Percentiles rank a stretch among this genome's conserved stretches.
These are phyloP conservation scores for Globisporangium paroecandrum DNA, from an alignment of 352 stramenopile species.

Conservation along the genomic window DNA sequence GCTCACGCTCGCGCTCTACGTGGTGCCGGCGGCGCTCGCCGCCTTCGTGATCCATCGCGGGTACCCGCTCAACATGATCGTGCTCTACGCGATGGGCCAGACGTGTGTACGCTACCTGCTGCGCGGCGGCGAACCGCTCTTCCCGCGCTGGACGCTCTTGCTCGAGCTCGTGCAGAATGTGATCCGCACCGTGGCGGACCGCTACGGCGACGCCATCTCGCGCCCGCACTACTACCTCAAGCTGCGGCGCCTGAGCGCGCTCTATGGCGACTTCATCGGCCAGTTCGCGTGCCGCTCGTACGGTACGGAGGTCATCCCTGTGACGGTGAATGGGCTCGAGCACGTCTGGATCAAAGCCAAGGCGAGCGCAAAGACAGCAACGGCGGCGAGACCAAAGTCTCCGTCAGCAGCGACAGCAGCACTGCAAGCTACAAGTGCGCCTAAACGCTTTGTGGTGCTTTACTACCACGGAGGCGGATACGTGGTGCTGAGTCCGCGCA, in stretches of 20 bases:
- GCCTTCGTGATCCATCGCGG: constrained; percentile 10
- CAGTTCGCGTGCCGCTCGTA: constrained; percentile 18
- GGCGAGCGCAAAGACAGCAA: background rate
- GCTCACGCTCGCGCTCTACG: background rate
- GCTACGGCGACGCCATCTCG: constrained; percentile 19
- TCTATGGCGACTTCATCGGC: constrained; percentile 23
- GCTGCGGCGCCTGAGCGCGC: constrained; percentile 24
- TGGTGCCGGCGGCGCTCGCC: background rate
- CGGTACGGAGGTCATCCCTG: constrained; percentile 20
- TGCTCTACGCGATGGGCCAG: background rate
- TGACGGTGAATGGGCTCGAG: constrained; percentile 38
- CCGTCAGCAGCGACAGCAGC: background rate
- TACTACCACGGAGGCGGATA: constrained; percentile 48
- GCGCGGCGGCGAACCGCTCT: constrained; percentile 11
- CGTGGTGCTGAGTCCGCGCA: constrained; percentile 30
- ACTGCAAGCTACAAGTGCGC: constrained; percentile 3
- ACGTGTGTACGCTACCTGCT: background rate
- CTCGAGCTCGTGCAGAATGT: constrained; percentile 30
- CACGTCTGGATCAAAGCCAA: constrained; percentile 35
- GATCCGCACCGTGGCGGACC: constrained; percentile 17
- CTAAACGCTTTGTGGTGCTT: constrained; percentile 29
- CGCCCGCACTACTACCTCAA: constrained; percentile 16
- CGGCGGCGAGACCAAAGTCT: background rate
- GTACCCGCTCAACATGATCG: constrained; percentile 14
- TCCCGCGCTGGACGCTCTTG: constrained; percentile 32